These are phyloP conservation scores for Biscogniauxia mediterranea DNA, from an alignment of 2,329 filamentous ascomycete species.

Conservation along the genomic window DNA sequence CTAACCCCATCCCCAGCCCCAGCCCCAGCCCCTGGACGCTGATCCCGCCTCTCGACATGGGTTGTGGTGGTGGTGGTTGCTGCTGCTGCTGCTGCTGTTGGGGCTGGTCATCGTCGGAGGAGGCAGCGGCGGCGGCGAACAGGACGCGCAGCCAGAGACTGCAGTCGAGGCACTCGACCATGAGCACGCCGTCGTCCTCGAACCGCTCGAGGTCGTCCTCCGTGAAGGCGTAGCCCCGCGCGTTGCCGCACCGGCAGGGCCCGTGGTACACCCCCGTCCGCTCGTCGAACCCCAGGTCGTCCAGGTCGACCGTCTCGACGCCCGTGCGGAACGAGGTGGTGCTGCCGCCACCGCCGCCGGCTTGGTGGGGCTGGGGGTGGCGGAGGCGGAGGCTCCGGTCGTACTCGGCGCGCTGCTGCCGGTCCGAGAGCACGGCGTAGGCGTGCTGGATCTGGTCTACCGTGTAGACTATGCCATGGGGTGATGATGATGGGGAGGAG, in stretches of 20 bases:
- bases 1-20: background rate
- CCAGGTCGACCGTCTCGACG: constrained; percentile 63
- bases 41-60: no score
- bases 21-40: no score
- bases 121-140: constrained; percentile 59
- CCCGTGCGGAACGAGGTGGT: constrained; percentile 42
- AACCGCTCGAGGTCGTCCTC: constrained; percentile 61
- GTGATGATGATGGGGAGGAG: constrained; percentile 10
- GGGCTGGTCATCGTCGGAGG: no score
- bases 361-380: constrained; percentile 4
- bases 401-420: constrained; percentile 50
- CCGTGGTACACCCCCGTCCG: constrained; percentile 50
- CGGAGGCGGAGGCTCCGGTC: constrained; percentile 44
- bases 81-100: no score
- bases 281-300: constrained; percentile 59
- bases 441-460: constrained; percentile 65
- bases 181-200: constrained; percentile 56
- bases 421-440: constrained; percentile 54
- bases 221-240: constrained; percentile 55
- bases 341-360: no score
- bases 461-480: constrained; percentile 40
- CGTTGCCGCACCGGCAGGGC: constrained; percentile 63
- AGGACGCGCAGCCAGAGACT: constrained; percentile 65
- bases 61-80: no score
- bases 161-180: constrained; percentile 65